These are phyloP conservation scores for Pichia sp. DNA, from an alignment of 1,139 yeast species.

Conservation along the genomic window DNA sequence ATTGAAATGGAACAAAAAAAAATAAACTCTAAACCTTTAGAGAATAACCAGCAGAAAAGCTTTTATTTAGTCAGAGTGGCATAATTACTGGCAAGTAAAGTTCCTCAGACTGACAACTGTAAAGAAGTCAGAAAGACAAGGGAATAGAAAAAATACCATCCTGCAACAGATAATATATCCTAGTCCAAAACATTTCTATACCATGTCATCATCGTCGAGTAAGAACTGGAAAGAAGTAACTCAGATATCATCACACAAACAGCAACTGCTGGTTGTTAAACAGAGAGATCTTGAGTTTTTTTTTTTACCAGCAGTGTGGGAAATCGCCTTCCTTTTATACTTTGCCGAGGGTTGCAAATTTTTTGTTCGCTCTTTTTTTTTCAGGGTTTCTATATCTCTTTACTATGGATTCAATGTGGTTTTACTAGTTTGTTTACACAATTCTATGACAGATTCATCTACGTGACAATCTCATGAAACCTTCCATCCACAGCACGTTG, in stretches of 20 bases:
- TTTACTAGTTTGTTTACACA: not conserved
- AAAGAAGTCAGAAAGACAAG: constrained; percentile 17
- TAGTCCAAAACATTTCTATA: constrained; percentile 46
- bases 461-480: constrained; percentile 30
- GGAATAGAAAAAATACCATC: constrained; percentile 25
- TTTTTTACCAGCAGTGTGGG: not conserved
- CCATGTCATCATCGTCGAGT: constrained; percentile 87
- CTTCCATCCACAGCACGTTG: constrained; percentile 63
- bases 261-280: constrained; percentile 14
- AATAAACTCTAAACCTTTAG: constrained; percentile 8
- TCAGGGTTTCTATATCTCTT: constrained; percentile 3
- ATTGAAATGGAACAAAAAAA: not conserved
- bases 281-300: not conserved
- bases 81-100: constrained; percentile 84
- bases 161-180: constrained; percentile 25
- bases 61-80: constrained; percentile 8
- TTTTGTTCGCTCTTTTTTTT: not conserved
- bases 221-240: constrained; percentile 68
- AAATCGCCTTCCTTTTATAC: constrained; percentile 4
- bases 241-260: constrained; percentile 47
- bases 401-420: too few species aligned
- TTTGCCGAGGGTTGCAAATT: not conserved
- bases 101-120: constrained; percentile 25
- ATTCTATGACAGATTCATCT: not conserved
- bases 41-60: constrained; percentile 13